Evolutionary conservation across 805 yeast species (phyloP), one percentile per base, ranked within the genome.

Genomic region (Kurtzmaniella fragi): DNA sequence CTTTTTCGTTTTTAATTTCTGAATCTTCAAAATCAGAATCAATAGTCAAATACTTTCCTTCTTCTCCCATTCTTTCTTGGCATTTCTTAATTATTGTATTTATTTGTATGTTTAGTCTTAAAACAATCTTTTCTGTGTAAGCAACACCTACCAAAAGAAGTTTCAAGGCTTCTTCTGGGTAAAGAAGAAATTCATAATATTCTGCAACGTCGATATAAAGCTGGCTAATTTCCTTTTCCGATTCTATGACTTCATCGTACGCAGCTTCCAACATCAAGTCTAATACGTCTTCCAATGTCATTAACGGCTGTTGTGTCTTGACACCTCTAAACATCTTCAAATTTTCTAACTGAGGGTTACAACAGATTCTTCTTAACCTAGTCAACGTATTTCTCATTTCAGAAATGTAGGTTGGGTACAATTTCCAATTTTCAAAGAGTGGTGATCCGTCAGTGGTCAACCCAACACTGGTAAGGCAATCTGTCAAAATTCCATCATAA

Each of bases 301-400:
- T 66, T 26, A 68, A 52, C 31, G 61, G 61, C 31, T 58, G 57
- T 9, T 57, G 49, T 1, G 55, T 49, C 35, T 17, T 57, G 28
- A 56, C 43, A 30, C 5, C 43, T 40, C 46, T 44, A 34, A 42
- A 42, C 37, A 45, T 37, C 36, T 38, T 39, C 4, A 67, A 42
- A 28, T 56, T 53, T 1, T 73, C 73, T 13, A 68, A 61, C 39
- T 75, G 77, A 1, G 95, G 87, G 61, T 87, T 95, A 42, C 93
- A 85, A 49, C 97, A 91, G 0, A 85, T 70, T 50, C 85, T 88
- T 27, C 98, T 68, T 23, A 91, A 61, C 35, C 74, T 67, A 5
- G 71, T 66, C 6, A 91, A 62, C 93, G 95, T 87, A 9, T 64
- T 64, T 37, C 84, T 68, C 80, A 85, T 74, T n/a, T 59, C 52